Evolutionary conservation across 2,329 filamentous ascomycete species (phyloP).

Genomic region (Xylaria arbuscula): DNA sequence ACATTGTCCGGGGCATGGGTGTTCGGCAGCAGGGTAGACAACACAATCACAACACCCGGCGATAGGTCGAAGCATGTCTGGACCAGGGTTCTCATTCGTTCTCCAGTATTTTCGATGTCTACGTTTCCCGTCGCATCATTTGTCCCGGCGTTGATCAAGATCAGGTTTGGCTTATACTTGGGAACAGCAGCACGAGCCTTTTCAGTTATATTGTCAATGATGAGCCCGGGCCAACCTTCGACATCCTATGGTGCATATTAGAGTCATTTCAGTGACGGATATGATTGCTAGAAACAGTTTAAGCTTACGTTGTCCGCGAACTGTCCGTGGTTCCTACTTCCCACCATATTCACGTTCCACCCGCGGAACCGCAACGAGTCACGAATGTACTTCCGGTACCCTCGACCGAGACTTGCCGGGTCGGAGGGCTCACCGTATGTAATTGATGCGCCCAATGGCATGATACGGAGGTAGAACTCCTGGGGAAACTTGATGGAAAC

Average conservation of each 20-base stretch:
- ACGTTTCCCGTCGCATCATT: slow-evolving; percentile 7
- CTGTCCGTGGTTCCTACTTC: slow-evolving; percentile 4
- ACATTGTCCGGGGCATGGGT: not conserved
- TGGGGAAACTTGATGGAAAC: not conserved
- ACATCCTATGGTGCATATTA: slow-evolving; percentile 8
- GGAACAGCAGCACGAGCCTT: not conserved
- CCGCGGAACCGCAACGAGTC: slow-evolving; percentile 5
- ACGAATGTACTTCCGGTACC: slow-evolving; percentile 7
- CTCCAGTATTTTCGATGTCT: slow-evolving; percentile 3
- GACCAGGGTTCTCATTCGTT: slow-evolving; percentile 2
- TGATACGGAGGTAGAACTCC: not conserved
- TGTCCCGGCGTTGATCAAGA: slow-evolving; percentile 21
- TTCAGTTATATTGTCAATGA: not conserved
- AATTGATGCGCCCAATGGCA: not conserved
- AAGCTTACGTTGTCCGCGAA: slow-evolving; percentile 13
- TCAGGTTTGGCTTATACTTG: slow-evolving; percentile 14
- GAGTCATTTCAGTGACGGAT: not conserved
- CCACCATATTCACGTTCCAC: slow-evolving; percentile 30
- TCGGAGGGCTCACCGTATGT: not conserved
- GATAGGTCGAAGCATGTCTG: slow-evolving; percentile 2
- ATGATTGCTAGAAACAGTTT: not conserved
- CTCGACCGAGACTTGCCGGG: not conserved
- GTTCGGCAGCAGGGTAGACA: slow-evolving; percentile 1
- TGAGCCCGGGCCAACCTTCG: not conserved
- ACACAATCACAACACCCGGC: not conserved